Conservation (phyloP, 805 yeast genomes). For the Dipodascopsis uninucleata region DNA sequence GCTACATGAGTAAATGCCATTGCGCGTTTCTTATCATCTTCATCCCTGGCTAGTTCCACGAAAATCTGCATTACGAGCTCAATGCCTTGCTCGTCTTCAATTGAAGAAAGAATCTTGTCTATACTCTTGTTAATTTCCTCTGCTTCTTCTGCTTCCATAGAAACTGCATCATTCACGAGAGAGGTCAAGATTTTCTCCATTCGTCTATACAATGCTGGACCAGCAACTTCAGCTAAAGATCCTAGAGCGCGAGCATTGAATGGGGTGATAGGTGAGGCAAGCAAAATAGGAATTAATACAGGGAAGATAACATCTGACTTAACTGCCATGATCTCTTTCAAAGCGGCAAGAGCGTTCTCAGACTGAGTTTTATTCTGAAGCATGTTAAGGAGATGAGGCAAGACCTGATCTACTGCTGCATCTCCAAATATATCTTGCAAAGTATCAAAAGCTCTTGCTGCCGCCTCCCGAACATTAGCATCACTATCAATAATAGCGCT, state of each 20-base stretch:
- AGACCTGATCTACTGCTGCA: slow-evolving; percentile 78
- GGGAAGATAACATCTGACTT: slow-evolving; percentile 93
- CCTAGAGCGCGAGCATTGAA: slow-evolving; percentile 86
- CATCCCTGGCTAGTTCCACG: slow-evolving; percentile 70
- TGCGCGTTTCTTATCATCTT: slow-evolving; percentile 60
- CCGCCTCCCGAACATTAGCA: slow-evolving; percentile 76
- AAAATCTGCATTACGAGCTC: slow-evolving; percentile 83
- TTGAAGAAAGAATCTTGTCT: slow-evolving; percentile 66
- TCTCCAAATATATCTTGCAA: slow-evolving; percentile 80
- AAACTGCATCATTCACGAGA: slow-evolving; percentile 53
- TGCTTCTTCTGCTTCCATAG: slow-evolving; percentile 37
- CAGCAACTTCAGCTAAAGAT: slow-evolving; percentile 85
- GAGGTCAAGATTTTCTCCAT: slow-evolving; percentile 70
- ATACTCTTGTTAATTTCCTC: slow-evolving; percentile 46
- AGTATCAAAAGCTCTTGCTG: slow-evolving; percentile 86
- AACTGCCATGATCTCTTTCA: slow-evolving; percentile 87
- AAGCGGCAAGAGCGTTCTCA: slow-evolving; percentile 76
- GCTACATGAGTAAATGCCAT: slow-evolving; percentile 66
- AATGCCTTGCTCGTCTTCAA: slow-evolving; percentile 71
- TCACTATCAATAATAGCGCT: slow-evolving; percentile 73
- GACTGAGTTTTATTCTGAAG: slow-evolving; percentile 57
- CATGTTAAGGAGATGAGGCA: slow-evolving; percentile 76
- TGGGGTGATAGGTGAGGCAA: slow-evolving; percentile 74
- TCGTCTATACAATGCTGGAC: slow-evolving; percentile 69
- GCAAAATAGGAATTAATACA: slow-evolving; percentile 77